Conservation (phyloP, 1,284 basidiomycete species). For the Boletus calvinii region DNA sequence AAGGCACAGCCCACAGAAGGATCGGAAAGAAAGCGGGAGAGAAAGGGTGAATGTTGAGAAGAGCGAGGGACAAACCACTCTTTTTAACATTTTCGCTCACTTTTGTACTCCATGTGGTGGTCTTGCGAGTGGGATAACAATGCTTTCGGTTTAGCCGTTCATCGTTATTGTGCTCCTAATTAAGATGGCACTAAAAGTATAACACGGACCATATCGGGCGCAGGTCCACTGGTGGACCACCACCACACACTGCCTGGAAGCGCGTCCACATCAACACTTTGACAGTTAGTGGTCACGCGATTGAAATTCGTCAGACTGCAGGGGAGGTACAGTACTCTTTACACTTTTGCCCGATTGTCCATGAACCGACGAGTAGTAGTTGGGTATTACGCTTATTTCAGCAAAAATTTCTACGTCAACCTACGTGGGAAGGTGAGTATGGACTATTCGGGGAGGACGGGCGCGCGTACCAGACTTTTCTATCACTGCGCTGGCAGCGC, state of each 20-base stretch:
- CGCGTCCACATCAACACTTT: slow-evolving; percentile 1
- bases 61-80: background rate
- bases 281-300: slow-evolving; percentile 10
- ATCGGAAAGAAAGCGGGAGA: background rate
- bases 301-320: slow-evolving; percentile 29
- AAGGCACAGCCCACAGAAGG: slow-evolving; percentile 6
- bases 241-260: background rate
- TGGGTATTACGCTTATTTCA: slow-evolving; percentile 33
- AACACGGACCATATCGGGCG: slow-evolving; percentile 1
- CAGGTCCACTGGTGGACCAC: background rate
- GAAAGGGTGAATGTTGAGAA: background rate
- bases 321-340: slow-evolving; percentile 36
- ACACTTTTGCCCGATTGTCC: slow-evolving; percentile 25
- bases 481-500: slow-evolving; percentile 34
- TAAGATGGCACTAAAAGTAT: slow-evolving; percentile 1
- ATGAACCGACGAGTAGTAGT: slow-evolving; percentile 18
- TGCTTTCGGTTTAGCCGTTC: background rate
- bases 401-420: slow-evolving; percentile 24
- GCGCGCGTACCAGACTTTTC: slow-evolving; percentile 29
- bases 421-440: slow-evolving; percentile 12
- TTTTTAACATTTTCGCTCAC: slow-evolving; percentile 5
- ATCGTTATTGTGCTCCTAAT: slow-evolving; percentile 8
- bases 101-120: slow-evolving; percentile 11
- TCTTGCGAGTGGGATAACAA: background rate
- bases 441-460: background rate